Conservation (phyloP, 345 rosid genomes). For the Populus simonii region DNA sequence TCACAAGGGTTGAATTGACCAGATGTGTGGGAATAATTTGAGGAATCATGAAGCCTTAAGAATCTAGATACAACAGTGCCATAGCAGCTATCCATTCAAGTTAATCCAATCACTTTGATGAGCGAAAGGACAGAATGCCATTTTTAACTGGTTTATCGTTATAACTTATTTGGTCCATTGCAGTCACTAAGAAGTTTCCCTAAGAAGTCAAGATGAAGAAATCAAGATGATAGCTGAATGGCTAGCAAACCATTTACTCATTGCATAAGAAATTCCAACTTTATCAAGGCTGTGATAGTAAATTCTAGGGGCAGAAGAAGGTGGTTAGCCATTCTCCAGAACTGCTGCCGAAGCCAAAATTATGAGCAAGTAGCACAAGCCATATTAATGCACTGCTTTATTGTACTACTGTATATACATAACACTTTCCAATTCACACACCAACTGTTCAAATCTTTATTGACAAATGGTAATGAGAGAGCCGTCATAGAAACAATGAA, state of each 20-base stretch:
- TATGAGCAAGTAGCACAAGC: background rate
- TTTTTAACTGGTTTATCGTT: background rate
- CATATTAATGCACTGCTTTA: background rate
- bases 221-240: background rate
- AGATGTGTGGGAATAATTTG: background rate
- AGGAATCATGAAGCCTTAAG: background rate
- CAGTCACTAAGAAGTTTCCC: background rate
- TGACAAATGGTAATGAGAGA: background rate
- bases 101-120: background rate
- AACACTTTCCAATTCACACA: background rate
- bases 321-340: background rate
- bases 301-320: background rate
- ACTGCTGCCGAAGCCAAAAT: background rate
- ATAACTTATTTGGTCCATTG: background rate
- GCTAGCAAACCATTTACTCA: background rate
- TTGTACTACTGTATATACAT: background rate
- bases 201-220: background rate
- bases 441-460: background rate
- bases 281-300: background rate
- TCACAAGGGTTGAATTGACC: background rate
- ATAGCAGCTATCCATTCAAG: background rate
- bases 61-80: background rate
- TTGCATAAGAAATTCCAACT: background rate
- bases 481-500: background rate
- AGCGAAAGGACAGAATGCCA: background rate